Base-by-base conservation (phyloP, 805 yeast genomes). In the Candida incommunis region DNA sequence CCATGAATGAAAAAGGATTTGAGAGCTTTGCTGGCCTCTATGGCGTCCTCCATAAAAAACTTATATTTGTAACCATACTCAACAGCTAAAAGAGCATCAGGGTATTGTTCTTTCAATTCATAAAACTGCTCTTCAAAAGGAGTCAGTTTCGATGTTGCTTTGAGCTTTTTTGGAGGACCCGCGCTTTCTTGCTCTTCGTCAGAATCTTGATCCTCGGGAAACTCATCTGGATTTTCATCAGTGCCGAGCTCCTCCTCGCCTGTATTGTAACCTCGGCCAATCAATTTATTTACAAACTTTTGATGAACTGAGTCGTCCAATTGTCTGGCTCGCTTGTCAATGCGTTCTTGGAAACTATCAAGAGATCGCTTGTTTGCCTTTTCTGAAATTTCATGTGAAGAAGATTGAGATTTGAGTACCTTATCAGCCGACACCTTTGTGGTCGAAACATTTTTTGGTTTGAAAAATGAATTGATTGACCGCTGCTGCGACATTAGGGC, bases 31-130 rank as follows among this genome's bases (percentile, higher is more conserved):
- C 94, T 71, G 0, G 80, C 95, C 3, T 66, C 64, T 13, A 67
- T 69, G 0, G 97, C 96, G 62, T 90, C 96, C 45, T 78, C 71
- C 0, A 94, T 95, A 58, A 76, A 85, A 49, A 88, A 79, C 55
- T 83, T 84, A 64, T 78, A 92, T 60, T 86, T 87, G 64, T 90
- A 92, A 0, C 98, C 98, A 2, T 84, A 94, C 58, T 92, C 92
- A 22, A 90, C 70, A 0, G 92, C 78, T 5, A 92, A 65, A 1
- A 92, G 52, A 44, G 83, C 83, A 51, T 85, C 95, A 43, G 56
- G 56, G 56, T 90, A 65, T 1, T 61, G 54, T 3, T 61, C 51
- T 55, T 87, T 87, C 43, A 92, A 63, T 2, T 77, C 80, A 23
- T 78, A 65, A 48, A 78, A 77, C 60, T 88, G 96, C 49, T 71